Percentiles rank a stretch among this genome's conserved stretches.
These are phyloP conservation scores for Entomortierella lignicola DNA, from an alignment of 192 early-diverging fungal species.

Conservation along the genomic window DNA sequence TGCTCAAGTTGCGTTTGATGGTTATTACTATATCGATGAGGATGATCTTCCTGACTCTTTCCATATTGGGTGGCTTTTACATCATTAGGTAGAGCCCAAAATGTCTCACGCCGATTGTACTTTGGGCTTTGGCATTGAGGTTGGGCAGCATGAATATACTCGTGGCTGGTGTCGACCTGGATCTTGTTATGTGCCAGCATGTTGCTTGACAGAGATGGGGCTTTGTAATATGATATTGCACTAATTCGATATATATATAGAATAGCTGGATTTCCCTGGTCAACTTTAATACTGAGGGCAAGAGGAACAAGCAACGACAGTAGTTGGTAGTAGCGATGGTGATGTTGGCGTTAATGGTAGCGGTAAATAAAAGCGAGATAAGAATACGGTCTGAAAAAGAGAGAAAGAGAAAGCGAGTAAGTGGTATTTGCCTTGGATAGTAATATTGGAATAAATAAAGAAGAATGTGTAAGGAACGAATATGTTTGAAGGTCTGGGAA, in stretches of 20 bases:
- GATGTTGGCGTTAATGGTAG: neutral
- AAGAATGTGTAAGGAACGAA: neutral
- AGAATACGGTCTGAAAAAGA: neutral
- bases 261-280: neutral
- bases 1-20: too few species aligned
- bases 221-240: neutral
- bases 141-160: neutral
- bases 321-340: neutral
- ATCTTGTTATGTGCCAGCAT: conserved; percentile 41
- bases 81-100: neutral
- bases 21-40: too few species aligned
- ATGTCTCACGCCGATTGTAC: neutral
- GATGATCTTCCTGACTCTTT: too few species aligned
- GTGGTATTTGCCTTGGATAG: too few species aligned
- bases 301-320: too few species aligned
- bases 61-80: too few species aligned
- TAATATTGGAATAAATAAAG: neutral
- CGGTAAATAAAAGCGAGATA: neutral
- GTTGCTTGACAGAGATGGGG: neutral
- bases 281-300: too few species aligned
- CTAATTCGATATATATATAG: neutral
- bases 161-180: conserved; percentile 5
- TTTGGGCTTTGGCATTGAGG: conserved; percentile 2
- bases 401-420: neutral
- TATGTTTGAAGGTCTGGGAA: neutral